These are phyloP conservation scores for Pyrenopolyporus hunteri DNA, from an alignment of 495 filamentous ascomycete species.

Conservation along the genomic window DNA sequence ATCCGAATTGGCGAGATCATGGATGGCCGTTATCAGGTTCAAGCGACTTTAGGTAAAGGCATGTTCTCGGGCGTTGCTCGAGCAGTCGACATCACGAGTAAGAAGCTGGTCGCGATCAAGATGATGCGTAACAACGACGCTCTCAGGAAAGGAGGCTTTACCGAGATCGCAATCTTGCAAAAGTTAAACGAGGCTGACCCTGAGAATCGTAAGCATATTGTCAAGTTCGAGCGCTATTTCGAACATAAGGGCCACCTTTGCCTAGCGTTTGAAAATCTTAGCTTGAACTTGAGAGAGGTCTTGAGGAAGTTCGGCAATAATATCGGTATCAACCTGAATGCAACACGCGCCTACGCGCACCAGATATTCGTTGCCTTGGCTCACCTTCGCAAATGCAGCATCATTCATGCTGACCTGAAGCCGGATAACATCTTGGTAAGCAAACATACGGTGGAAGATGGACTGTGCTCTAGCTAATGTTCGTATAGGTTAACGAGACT, in stretches of 20 bases:
- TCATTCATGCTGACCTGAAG: conserved; percentile 94
- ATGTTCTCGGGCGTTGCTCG: conserved; percentile 97
- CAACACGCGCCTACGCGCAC: conserved; percentile 85
- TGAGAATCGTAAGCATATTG: conserved; percentile 89
- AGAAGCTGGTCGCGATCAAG: conserved; percentile 83
- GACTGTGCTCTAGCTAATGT: conserved; percentile 36
- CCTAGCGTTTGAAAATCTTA: conserved; percentile 95
- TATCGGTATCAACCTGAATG: conserved; percentile 84
- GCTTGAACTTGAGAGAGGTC: conserved; percentile 92
- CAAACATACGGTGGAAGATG: neutral
- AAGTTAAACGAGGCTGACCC: conserved; percentile 82
- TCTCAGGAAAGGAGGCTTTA: conserved; percentile 89
- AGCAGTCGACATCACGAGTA: conserved; percentile 78
- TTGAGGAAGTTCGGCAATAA: conserved; percentile 96
- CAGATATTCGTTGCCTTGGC: conserved; percentile 91
- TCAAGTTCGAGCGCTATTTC: conserved; percentile 84
- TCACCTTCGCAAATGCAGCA: conserved; percentile 86
- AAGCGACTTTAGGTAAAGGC: conserved; percentile 86
- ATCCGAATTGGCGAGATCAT: conserved; percentile 87
- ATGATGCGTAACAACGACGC: conserved; percentile 94
- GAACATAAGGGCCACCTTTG: conserved; percentile 96
- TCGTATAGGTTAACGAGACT: conserved; percentile 73
- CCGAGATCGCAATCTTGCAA: conserved; percentile 89
- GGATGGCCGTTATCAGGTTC: conserved; percentile 84
- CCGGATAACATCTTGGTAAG: conserved; percentile 90